Evolutionary conservation across 495 filamentous ascomycete genomes (phyloP), one percentile per base, ranked within the genome.

Genomic region (Podospora appendiculata): DNA sequence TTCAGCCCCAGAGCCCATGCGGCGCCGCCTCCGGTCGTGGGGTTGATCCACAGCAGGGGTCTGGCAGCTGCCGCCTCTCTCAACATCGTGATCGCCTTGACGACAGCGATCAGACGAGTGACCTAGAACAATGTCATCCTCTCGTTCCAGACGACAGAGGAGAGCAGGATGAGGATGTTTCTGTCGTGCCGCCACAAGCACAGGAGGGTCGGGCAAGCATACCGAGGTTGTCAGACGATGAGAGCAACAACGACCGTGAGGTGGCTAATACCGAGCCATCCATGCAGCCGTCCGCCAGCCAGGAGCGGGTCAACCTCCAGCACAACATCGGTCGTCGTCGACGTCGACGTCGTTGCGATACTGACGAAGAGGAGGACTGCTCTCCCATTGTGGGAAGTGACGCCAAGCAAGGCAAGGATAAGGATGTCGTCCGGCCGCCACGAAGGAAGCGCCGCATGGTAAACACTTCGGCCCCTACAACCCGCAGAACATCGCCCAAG

Each of bases 241-340:
- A 46, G 35, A 41, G 47, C 19, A 41, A 44, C 19, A 17, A 32
- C 50, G 46, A 50, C 12, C n/a, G 19, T 51, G 40, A 51, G 47
- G 18, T 34, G 19, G 46, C 47, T 16, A 13, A 47, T 58, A 19
- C 41, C 38, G 47, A 40, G 33, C 50, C 45, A 46, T 48, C 54
- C 32, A 56, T 54, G 42, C 51, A 54, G 47, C 51, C 38, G 43
- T 47, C 47, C 47, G 33, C 51, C 43, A 47, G 56, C 51, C 47
- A 39, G 36, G 43, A 53, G 18, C 34, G 43, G 39, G 50, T 32
- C 10, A 51, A 41, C n/a, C n/a, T n/a, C n/a, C n/a, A n/a, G n/a
- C n/a, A n/a, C n/a, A 46, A 40, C 39, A 40, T 39, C 25, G 33
- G 25, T 50, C 53, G 43, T 55, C 52, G 34, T 47, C 48, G 42